Evolutionary conservation across 2,329 filamentous ascomycete species (phyloP).

Genomic region (Beauveria asiatica): DNA sequence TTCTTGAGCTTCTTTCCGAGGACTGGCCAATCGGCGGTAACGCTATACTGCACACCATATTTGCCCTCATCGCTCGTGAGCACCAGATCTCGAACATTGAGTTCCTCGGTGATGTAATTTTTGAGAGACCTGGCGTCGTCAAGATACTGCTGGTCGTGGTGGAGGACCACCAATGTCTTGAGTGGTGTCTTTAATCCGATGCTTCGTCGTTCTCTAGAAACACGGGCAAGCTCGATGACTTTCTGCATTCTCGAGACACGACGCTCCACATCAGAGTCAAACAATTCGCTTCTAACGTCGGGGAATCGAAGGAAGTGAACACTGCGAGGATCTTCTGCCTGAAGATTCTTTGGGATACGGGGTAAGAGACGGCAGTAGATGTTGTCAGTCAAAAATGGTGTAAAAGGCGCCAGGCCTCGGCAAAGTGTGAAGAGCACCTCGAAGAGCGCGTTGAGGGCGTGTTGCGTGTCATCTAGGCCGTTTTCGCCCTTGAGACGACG

Average conservation of each 20-base stretch:
- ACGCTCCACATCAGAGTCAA: conserved; percentile 78
- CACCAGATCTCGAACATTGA: conserved; percentile 81
- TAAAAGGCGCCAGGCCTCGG: conserved; percentile 85
- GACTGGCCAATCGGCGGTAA: conserved; percentile 84
- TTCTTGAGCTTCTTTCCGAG: conserved; percentile 97
- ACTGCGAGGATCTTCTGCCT: conserved; percentile 66
- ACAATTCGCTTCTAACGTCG: conserved; percentile 78
- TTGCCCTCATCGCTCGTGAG: conserved; percentile 79
- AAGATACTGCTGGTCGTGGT: conserved; percentile 73
- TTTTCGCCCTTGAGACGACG: conserved; percentile 85
- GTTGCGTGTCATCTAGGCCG: conserved; percentile 74
- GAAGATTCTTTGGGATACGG: conserved; percentile 65
- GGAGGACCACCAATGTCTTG: conserved; percentile 82
- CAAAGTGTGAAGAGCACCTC: conserved; percentile 87
- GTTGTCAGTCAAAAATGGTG: conserved; percentile 88
- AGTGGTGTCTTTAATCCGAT: conserved; percentile 86
- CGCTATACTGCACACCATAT: conserved; percentile 88
- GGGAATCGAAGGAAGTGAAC: conserved; percentile 92
- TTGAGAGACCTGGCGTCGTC: conserved; percentile 80
- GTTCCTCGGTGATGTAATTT: conserved; percentile 82
- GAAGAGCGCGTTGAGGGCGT: conserved; percentile 89
- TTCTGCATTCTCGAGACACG: conserved; percentile 87
- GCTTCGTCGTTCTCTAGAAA: conserved; percentile 75
- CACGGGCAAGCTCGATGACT: conserved; percentile 83
- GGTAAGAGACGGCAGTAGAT: conserved; percentile 81